A percentile compares a stretch with the other conserved stretches of the same genome.
Evolutionary conservation across 176 grass and related monocot species (phyloP).

Genomic region (Cenchrus purpureus): DNA sequence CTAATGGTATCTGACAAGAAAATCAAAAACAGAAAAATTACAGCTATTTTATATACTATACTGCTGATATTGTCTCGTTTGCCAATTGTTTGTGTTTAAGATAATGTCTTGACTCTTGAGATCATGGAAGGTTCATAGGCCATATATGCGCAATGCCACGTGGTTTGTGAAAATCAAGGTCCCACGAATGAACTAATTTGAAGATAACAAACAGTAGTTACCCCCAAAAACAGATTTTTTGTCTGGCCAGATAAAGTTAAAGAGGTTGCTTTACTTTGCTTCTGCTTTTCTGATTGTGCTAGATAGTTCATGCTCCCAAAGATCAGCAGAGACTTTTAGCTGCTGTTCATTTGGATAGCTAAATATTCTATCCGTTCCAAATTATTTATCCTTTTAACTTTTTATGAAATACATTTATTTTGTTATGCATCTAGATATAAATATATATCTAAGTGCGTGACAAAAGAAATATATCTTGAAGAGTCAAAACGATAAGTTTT

Average conservation of each 20-base stretch:
- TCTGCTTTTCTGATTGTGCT: background rate
- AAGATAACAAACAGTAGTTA: background rate
- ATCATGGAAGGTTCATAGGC: background rate
- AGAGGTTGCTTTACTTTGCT: background rate
- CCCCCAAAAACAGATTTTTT: background rate
- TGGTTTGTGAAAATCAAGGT: background rate
- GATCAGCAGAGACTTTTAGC: background rate
- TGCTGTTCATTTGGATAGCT: background rate
- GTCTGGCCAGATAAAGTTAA: background rate
- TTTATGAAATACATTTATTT: too few species aligned
- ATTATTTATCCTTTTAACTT: too few species aligned
- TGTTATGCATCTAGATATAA: too few species aligned
- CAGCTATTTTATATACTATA: background rate
- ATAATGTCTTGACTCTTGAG: background rate
- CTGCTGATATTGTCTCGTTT: background rate
- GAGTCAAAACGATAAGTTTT: too few species aligned
- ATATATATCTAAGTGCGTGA: too few species aligned
- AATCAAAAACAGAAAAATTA: background rate
- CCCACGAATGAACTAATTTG: too few species aligned
- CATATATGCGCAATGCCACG: background rate
- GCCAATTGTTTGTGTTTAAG: background rate
- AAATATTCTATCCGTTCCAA: background rate
- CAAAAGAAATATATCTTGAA: too few species aligned
- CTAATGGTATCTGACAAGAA: slow-evolving; percentile 18
- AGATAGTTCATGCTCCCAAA: background rate